Evolutionary conservation across 495 filamentous ascomycete species (phyloP), one percentile per base, ranked within the genome.

Genomic region (Penicillium flavigenum): DNA sequence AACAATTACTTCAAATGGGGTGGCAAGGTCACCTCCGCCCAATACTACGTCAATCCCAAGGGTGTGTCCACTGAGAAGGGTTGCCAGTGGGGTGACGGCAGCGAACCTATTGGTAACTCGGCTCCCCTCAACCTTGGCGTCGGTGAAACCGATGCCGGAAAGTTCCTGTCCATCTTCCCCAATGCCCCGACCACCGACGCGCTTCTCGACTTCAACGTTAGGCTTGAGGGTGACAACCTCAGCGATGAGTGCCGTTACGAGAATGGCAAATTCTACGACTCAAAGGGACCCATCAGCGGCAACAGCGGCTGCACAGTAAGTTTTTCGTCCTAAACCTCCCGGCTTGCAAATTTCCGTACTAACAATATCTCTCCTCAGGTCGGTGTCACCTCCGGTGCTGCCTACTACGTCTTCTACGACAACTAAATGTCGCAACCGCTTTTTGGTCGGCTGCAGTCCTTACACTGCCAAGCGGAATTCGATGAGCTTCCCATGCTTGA

Each of bases 21-120:
- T 66, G 84, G 83, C 62, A 80, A 80, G 73, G 22, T 66, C 19
- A 98, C 94, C 50, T 92, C 88, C 32, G 92, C 92, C 46, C 95
- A 98, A 76, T 98, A 98, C 82, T 98, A 98, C 68, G 82, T 97
- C 77, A 98, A 98, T 83, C 86, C 86, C 60, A 77, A 80, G 57
- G 91, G 89, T 61, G 76, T 86, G 16, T 67, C 78, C 16, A 73
- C 84, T 42, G 68, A 87, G 62, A 73, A 92, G 17, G 94, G 86
- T 34, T 98, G 94, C 80, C 66, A 75, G 32, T 98, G 94, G 94
- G 83, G 84, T 64, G 81, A 82, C 59, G 81, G 84, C 64, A 80
- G 77, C 63, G 47, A 62, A 43, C 59, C 76, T 54, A 76, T 84
- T 56, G 94, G 94, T 56, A 98, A 98, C 83, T 96, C 83, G 82